A percentile compares a stretch with the other conserved stretches of the same genome.
Conservation (phyloP, 257 asterid genomes). For the Plantago elongata region DNA sequence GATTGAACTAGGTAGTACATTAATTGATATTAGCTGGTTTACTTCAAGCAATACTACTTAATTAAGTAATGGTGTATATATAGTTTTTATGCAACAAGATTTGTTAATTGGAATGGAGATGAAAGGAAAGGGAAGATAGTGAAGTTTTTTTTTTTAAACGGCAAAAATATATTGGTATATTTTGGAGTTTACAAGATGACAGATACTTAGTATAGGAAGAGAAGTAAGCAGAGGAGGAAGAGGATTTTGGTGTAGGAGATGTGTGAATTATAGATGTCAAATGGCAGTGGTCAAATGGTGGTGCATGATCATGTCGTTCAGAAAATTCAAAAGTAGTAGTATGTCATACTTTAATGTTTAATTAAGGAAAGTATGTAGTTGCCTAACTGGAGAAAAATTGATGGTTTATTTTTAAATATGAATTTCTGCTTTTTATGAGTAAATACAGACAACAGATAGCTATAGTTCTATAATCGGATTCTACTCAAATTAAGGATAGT, state of each 20-base stretch:
- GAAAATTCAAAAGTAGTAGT: too few relatives aligned
- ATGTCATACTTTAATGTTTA: neutral
- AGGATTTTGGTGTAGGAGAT: slow-evolving; percentile 30
- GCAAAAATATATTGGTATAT: neutral
- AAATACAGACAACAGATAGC: too few relatives aligned
- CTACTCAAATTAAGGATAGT: too few relatives aligned
- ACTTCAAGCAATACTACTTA: slow-evolving; percentile 81
- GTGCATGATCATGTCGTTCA: too few relatives aligned
- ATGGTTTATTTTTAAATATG: too few relatives aligned
- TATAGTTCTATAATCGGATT: too few relatives aligned
- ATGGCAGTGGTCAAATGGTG: slow-evolving; percentile 17
- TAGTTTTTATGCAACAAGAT: too few relatives aligned
- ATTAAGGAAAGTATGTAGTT: neutral
- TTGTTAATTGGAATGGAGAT: neutral
- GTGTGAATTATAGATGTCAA: slow-evolving; percentile 42
- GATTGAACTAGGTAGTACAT: slow-evolving; percentile 88
- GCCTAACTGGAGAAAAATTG: too few relatives aligned
- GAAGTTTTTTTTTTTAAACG: neutral
- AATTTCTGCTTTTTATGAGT: too few relatives aligned
- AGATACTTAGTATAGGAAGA: slow-evolving; percentile 11
- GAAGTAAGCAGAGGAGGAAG: slow-evolving; percentile 40
- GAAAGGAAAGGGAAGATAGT: slow-evolving; percentile 2
- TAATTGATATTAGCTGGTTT: slow-evolving; percentile 63
- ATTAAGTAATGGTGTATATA: slow-evolving; percentile 30
- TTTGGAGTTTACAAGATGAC: neutral